Evolutionary conservation across 2,329 filamentous ascomycete species (phyloP).

Genomic region (Domatiomyces globalis): DNA sequence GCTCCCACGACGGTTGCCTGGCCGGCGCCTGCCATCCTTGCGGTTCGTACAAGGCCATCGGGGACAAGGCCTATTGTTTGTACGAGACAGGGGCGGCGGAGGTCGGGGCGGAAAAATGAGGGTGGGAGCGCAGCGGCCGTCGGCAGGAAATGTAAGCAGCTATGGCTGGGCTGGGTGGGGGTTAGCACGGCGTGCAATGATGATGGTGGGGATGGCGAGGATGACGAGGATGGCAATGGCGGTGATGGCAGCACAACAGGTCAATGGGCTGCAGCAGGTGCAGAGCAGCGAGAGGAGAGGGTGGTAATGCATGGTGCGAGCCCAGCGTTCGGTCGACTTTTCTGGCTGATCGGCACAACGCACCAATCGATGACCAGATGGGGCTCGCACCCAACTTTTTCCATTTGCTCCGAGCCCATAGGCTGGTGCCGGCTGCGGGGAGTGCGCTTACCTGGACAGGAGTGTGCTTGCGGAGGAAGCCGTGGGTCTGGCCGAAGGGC

Average conservation of each 20-base stretch:
- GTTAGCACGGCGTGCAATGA: neutral
- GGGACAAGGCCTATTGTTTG: neutral
- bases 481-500: neutral
- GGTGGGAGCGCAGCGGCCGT: neutral
- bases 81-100: neutral
- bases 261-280: too few species aligned
- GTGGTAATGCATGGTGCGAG: neutral
- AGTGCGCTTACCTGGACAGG: neutral
- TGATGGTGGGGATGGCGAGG: neutral
- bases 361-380: neutral
- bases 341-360: neutral
- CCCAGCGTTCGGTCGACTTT: neutral
- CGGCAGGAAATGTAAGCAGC: neutral
- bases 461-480: neutral
- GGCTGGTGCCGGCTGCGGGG: neutral
- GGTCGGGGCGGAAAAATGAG: neutral
- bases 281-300: too few species aligned
- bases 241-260: neutral
- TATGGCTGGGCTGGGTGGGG: neutral
- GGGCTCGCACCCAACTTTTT: neutral
- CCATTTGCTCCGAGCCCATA: neutral
- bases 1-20: slow-evolving; percentile 58
- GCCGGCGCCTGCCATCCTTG: slow-evolving; percentile 48
- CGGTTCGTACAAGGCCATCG: slow-evolving; percentile 58
- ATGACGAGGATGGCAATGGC: neutral